These are phyloP conservation scores for Boletus sp. DNA, from an alignment of 768 basidiomycete genomes.

Conservation along the genomic window DNA sequence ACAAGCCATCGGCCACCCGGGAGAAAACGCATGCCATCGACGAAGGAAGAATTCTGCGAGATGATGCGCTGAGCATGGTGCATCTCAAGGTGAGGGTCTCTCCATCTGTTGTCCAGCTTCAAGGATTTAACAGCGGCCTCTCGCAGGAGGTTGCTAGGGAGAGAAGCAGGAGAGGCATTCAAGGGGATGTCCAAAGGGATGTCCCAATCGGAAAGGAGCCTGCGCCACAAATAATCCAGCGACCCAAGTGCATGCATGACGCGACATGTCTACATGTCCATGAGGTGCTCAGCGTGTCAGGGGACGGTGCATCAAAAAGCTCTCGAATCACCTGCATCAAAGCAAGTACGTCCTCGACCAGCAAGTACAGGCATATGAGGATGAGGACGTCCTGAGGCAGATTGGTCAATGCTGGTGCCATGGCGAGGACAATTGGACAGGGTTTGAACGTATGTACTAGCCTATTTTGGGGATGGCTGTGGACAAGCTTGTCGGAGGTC, in stretches of 20 bases:
- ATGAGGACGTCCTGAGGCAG: constrained; percentile 47
- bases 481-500: neutral
- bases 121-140: constrained; percentile 41
- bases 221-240: constrained; percentile 57
- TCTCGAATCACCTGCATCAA: constrained; percentile 44
- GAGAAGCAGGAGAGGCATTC: constrained; percentile 28
- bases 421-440: no score
- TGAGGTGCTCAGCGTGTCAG: constrained; percentile 12
- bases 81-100: constrained; percentile 33
- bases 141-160: constrained; percentile 42
- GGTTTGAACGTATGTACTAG: neutral
- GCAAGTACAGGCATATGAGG: constrained; percentile 32
- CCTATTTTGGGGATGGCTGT: constrained; percentile 6
- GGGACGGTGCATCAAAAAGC: neutral
- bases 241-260: constrained; percentile 50
- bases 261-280: constrained; percentile 56
- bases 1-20: constrained; percentile 49
- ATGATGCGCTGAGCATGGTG: constrained; percentile 37
- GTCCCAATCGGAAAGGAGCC: constrained; percentile 27
- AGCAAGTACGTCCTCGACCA: constrained; percentile 41
- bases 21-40: constrained; percentile 46
- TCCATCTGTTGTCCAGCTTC: constrained; percentile 52
- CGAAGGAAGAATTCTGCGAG: constrained; percentile 33
- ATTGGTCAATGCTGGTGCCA: constrained; percentile 23
- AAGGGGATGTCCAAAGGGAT: constrained; percentile 42